Percentiles rank a stretch among this genome's conserved stretches.
Evolutionary conservation across 345 rosid species (phyloP).

Genomic region (Mangifera indica): DNA sequence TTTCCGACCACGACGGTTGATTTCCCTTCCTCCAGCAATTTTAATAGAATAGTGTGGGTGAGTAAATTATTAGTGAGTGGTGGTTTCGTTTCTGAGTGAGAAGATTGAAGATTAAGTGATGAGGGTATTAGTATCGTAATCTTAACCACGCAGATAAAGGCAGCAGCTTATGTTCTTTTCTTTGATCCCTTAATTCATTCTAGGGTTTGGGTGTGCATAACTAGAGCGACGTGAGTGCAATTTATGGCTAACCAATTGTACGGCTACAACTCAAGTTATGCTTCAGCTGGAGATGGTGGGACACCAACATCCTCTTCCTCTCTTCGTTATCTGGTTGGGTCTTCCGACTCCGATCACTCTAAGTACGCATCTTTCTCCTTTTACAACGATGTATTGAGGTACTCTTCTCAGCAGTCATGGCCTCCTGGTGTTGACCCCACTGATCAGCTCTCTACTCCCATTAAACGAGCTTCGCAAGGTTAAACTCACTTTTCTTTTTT

Average conservation of each 20-base stretch:
- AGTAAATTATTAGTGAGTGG: too few species aligned
- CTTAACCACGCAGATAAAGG: too few species aligned
- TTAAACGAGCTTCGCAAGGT: constrained; percentile 19
- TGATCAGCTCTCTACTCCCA: constrained; percentile 1
- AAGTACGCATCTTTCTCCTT: constrained; percentile 5
- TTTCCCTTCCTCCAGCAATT: too few species aligned
- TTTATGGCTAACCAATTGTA: constrained; percentile 20
- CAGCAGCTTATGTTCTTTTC: not conserved
- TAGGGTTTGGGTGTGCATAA: not conserved
- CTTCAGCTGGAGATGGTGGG: constrained; percentile 4
- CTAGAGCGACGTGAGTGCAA: not conserved
- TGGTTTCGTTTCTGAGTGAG: not conserved
- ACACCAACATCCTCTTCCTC: constrained; percentile 13
- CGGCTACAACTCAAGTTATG: constrained; percentile 19
- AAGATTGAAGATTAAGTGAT: too few species aligned
- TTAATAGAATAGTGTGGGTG: too few species aligned
- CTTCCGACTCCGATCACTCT: constrained; percentile 26
- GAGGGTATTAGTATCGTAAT: too few species aligned
- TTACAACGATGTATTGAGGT: constrained; percentile 13
- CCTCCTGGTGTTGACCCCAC: constrained; percentile 21
- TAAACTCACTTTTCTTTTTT: not conserved
- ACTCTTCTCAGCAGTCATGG: constrained; percentile 12
- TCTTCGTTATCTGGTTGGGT: constrained; percentile 9
- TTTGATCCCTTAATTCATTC: not conserved
- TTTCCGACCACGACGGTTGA: too few species aligned